phyloP scores from a whole-genome alignment of 345 rosid species.

The Rhodamnia rubescens region DNA sequence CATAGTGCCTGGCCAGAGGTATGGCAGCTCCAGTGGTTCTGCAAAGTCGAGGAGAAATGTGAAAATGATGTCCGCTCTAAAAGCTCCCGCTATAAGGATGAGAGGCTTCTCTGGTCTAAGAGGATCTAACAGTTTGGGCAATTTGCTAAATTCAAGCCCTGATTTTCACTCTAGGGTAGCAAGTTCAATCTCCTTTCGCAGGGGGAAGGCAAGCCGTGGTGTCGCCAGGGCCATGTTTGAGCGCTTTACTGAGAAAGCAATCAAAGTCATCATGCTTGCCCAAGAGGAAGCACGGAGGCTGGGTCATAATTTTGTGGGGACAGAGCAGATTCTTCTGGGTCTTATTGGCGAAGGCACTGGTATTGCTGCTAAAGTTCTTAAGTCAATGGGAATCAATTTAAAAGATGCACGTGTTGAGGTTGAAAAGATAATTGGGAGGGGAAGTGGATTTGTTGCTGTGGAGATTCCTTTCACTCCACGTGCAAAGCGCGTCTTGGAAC shows the following conservation, averaged over 20 bases:
- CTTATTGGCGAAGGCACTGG: constrained; percentile 98
- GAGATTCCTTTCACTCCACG: constrained; percentile 99
- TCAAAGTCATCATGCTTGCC: constrained; percentile 95
- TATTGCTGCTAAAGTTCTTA: constrained; percentile 95
- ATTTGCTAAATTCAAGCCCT: constrained; percentile 15
- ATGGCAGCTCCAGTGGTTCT: constrained; percentile 28
- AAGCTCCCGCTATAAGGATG: constrained; percentile 27
- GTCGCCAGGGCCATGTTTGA: constrained; percentile 84
- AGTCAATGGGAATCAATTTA: constrained; percentile 95
- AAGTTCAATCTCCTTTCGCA: constrained; percentile 19
- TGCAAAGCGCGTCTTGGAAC: constrained; percentile 91
- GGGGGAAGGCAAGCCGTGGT: constrained; percentile 36
- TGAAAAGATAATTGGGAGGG: constrained; percentile 94
- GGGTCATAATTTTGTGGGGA: constrained; percentile 98
- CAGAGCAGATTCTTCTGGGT: constrained; percentile 90
- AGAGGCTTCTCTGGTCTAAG: constrained; percentile 54
- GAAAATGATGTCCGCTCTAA: constrained; percentile 39
- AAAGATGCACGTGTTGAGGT: constrained; percentile 93
- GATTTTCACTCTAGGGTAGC: constrained; percentile 40
- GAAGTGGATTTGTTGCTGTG: constrained; percentile 94
- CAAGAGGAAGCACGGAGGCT: constrained; percentile 99
- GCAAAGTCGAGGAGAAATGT: constrained; percentile 30
- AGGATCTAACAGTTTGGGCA: constrained; percentile 36
- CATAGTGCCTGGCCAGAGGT: constrained; percentile 20
- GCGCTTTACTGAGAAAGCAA: constrained; percentile 93